Base-by-base conservation (phyloP, 1,284 basidiomycete species). In the Ustilago nuda region DNA sequence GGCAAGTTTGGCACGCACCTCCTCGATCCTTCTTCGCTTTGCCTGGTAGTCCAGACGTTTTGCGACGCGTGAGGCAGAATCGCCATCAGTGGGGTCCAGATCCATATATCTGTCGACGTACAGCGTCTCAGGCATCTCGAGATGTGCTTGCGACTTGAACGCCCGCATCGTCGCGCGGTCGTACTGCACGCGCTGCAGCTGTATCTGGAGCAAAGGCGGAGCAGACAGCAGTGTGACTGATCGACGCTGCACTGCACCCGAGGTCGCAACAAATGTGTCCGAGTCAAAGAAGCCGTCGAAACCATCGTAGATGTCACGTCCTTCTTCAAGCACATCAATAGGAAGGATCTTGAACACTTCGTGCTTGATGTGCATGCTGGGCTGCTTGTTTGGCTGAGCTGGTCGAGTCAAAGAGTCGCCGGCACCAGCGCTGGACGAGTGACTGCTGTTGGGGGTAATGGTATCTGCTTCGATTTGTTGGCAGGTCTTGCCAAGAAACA, bases 121-220 rank as follows among this genome's bases (percentile, higher is more conserved):
- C 8, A 99, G 88, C 12, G 90, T 92, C 85, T 96, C 93, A 6
- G 89, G 91, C 83, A 97, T 96, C 79, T 92, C 92, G 76, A 99
- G 91, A 83, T 95, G 96, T 1, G 94, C 94, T 84, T 99, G 96
- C 11, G 93, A 95, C 87, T 99, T 99, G 88, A 93, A 95, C 17
- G 95, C 92, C 73, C 94, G 91, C 64, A 93, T 88, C 0, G 92
- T 93, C 76, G 92, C 91, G 15, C 94, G 90, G 85, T 99, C 95
- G 87, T 96, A 99, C 90, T 98, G 96, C 1, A 95, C 97, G 69
- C 96, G 90, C 93, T 98, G 82, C 37, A 99, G 89, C 85, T 98
- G 96, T 56, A 99, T 93, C 84, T 99, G 97, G 36, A 99, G 87
- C 64, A 98, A 87, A 1, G 94, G 93, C 1, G 96, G 96, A 27